Evolutionary conservation across 1,284 basidiomycete genomes (phyloP).

Genomic region (Moesziomyces sp.): DNA sequence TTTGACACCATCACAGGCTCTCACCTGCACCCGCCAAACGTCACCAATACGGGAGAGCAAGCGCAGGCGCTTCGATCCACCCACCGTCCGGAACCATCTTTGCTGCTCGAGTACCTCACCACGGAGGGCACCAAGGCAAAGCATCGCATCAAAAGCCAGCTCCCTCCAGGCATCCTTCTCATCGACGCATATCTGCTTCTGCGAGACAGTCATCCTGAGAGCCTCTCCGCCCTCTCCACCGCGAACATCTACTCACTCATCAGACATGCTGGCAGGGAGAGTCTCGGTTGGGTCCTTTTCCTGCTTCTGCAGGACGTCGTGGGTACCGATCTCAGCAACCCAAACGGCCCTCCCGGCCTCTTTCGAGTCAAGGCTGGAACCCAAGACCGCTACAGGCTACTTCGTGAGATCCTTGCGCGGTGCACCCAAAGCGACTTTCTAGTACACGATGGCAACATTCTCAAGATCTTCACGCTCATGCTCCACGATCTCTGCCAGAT

Average conservation of each 20-base stretch:
- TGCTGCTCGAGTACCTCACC: constrained; percentile 22
- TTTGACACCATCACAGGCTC: background rate
- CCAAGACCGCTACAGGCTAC: constrained; percentile 30
- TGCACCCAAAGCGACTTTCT: constrained; percentile 21
- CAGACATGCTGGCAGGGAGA: constrained; percentile 7
- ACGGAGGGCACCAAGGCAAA: constrained; percentile 8
- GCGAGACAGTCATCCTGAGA: constrained; percentile 23
- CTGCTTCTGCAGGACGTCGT: constrained; percentile 37
- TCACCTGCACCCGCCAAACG: constrained; percentile 6
- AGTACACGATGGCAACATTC: constrained; percentile 21
- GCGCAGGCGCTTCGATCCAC: background rate
- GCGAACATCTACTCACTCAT: constrained; percentile 26
- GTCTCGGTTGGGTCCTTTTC: constrained; percentile 24
- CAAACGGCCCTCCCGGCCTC: constrained; percentile 18
- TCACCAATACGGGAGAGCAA: background rate
- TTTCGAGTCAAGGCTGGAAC: constrained; percentile 38
- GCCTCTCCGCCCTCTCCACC: constrained; percentile 21
- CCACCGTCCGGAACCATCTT: constrained; percentile 8
- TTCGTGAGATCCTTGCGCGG: constrained; percentile 22
- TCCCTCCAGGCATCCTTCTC: constrained; percentile 14
- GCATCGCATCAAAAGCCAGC: constrained; percentile 9
- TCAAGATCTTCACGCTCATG: constrained; percentile 38
- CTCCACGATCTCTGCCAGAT: constrained; percentile 29
- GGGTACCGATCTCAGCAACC: constrained; percentile 13
- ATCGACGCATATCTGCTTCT: constrained; percentile 40